Evolutionary conservation across 1,284 basidiomycete genomes (phyloP), one percentile per base, ranked within the genome.

Genomic region (Kalmanozyma brasiliensis): DNA sequence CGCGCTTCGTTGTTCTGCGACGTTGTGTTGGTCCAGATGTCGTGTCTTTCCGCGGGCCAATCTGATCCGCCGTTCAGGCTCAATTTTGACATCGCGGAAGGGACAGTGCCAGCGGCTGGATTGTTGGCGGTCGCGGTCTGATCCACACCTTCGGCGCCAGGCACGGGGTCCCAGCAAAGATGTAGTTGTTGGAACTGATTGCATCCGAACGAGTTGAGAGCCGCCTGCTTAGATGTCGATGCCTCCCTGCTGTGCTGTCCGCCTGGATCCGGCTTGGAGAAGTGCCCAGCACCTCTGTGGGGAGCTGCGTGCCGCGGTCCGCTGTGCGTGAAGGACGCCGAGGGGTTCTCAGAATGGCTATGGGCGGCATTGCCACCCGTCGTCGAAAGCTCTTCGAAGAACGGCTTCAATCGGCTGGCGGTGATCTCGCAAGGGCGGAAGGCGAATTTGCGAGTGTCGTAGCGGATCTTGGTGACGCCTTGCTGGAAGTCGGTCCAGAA

Each of bases 391-490:
- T 74, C 55, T 36, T 73, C 62, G 22, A 76, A 68, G 35, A 73
- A 76, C 1, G 56, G 53, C 9, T 32, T 57, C 8, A 78, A 56
- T 1, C 69, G 66, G 29, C 62, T 64, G 4, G 74, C 72, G 4
- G 68, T 57, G 51, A 74, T 72, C 36, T 76, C 76, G 43, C 65
- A 63, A 0, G 76, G 74, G 9, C 69, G 57, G n/a, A 76, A 67
- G 5, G 76, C 59, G 46, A 78, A 76, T 29, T 73, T 74, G 40
- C 68, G 69, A 2, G 76, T 78, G 24, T 78, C 76, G 49, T 73
- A 78, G 9, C 76, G 68, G 14, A 78, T 43, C 17, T 67, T 47
- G 1, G 55, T 66, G 16, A 67, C 40, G 20, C 74, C 68, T 10
- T 57, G 71, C 17, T 30, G 44, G 29, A 23, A 26, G 0, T 59